phyloP scores from a whole-genome alignment of 2,329 filamentous ascomycete species.

The Reticulascus tulasneorum region DNA sequence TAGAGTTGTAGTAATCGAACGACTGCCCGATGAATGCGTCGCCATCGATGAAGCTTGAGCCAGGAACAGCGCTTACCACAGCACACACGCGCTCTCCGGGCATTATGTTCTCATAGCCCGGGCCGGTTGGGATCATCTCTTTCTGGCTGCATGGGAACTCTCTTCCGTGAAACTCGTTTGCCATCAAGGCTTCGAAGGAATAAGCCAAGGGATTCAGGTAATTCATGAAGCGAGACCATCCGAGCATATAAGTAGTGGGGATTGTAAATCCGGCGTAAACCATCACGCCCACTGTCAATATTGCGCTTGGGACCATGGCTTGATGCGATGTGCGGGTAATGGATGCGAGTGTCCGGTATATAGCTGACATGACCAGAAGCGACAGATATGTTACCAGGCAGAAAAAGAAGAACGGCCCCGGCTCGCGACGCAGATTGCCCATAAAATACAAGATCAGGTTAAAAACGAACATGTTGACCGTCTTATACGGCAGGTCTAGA shows the following conservation, averaged over 20 bases:
- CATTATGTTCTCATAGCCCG: constrained; percentile 31
- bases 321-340: constrained; percentile 24
- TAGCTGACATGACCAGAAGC: constrained; percentile 23
- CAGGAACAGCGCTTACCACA: constrained; percentile 39
- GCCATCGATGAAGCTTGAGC: constrained; percentile 37
- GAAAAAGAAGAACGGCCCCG: constrained; percentile 60
- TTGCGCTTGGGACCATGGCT: constrained; percentile 47
- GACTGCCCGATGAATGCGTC: constrained; percentile 37
- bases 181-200: constrained; percentile 74
- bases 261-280: constrained; percentile 69
- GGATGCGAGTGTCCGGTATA: constrained; percentile 25
- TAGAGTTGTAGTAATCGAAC: constrained; percentile 37
- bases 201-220: constrained; percentile 78
- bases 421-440: constrained; percentile 55
- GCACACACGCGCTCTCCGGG: constrained; percentile 39
- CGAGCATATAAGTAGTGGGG: constrained; percentile 64
- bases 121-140: constrained; percentile 38
- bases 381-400: constrained; percentile 35
- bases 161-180: constrained; percentile 74
- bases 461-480: constrained; percentile 53
- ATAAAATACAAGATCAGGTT: constrained; percentile 65
- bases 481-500: constrained; percentile 59
- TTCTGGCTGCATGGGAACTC: constrained; percentile 48
- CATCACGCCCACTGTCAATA: constrained; percentile 62
- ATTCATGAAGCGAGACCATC: constrained; percentile 79